These are phyloP conservation scores for Pyrus hybrid DNA, from an alignment of 331 rosid genomes.

Conservation along the genomic window DNA sequence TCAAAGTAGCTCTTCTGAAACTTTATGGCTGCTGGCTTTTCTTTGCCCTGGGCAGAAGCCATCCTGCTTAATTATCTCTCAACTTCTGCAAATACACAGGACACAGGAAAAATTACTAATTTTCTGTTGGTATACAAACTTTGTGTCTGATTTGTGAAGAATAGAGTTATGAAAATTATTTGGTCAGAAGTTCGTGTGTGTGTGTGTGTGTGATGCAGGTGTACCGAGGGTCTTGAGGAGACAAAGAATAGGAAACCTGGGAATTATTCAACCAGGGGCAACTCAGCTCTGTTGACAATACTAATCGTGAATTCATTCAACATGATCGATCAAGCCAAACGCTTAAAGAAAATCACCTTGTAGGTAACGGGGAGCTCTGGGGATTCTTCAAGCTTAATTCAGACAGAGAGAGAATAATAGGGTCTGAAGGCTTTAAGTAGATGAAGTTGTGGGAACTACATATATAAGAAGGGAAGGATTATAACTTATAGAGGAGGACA, in stretches of 20 bases:
- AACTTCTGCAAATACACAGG: neutral
- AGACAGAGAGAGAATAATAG: neutral
- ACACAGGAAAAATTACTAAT: neutral
- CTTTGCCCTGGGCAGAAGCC: constrained; percentile 20
- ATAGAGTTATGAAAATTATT: neutral
- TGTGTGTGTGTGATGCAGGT: neutral
- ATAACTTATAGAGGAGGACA: neutral
- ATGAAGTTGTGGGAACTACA: neutral
- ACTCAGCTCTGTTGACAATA: too few relatives aligned
- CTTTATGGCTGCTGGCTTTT: constrained; percentile 18
- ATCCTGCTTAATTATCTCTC: neutral
- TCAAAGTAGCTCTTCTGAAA: constrained; percentile 77
- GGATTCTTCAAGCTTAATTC: neutral
- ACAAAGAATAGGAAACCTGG: too few relatives aligned
- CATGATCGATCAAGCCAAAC: too few relatives aligned
- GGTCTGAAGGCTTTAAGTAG: neutral
- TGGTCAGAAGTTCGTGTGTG: neutral
- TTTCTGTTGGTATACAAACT: neutral
- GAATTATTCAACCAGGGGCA: too few relatives aligned
- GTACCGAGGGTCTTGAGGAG: too few relatives aligned
- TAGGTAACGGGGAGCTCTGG: neutral
- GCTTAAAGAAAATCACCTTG: neutral
- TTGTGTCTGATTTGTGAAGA: neutral
- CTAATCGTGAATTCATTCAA: too few relatives aligned
- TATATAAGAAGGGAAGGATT: neutral